phyloP scores from a whole-genome alignment of 176 grass and related monocot genomes.

The Raddia guianensis region DNA sequence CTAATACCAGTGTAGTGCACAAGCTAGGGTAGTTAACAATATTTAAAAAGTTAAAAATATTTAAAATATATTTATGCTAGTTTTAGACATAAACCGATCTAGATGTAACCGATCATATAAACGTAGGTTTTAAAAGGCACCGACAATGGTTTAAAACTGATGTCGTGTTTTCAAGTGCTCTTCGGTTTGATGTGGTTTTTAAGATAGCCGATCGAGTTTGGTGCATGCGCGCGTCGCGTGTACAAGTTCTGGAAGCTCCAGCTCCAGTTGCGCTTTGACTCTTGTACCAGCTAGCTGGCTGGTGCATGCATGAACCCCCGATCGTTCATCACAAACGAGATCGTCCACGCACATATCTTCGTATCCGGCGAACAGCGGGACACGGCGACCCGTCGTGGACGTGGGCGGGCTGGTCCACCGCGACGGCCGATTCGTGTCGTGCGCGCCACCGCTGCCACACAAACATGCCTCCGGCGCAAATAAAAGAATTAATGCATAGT shows the following conservation, averaged over 20 bases:
- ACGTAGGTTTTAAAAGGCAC: too few species aligned
- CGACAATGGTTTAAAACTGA: too few species aligned
- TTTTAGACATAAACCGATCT: too few species aligned
- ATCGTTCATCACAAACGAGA: not conserved
- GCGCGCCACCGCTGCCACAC: not conserved
- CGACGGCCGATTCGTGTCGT: not conserved
- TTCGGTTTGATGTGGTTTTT: not conserved
- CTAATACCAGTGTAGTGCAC: too few species aligned
- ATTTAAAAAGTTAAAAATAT: too few species aligned
- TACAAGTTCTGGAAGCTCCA: not conserved
- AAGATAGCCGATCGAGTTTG: not conserved
- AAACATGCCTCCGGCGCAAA: too few species aligned
- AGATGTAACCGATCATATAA: too few species aligned
- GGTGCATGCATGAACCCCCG: not conserved
- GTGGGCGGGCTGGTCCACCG: not conserved
- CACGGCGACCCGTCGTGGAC: not conserved
- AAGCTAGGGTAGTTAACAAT: too few species aligned
- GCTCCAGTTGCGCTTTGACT: not conserved
- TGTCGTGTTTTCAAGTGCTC: too few species aligned
- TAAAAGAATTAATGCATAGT: too few species aligned
- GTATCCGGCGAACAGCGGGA: not conserved
- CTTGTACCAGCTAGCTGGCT: not conserved
- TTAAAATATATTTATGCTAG: too few species aligned
- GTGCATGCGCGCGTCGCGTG: not conserved
- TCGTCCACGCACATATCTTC: not conserved